These are phyloP conservation scores for Phialocephala subalpina DNA, from an alignment of 2,329 filamentous ascomycete genomes.

Conservation along the genomic window DNA sequence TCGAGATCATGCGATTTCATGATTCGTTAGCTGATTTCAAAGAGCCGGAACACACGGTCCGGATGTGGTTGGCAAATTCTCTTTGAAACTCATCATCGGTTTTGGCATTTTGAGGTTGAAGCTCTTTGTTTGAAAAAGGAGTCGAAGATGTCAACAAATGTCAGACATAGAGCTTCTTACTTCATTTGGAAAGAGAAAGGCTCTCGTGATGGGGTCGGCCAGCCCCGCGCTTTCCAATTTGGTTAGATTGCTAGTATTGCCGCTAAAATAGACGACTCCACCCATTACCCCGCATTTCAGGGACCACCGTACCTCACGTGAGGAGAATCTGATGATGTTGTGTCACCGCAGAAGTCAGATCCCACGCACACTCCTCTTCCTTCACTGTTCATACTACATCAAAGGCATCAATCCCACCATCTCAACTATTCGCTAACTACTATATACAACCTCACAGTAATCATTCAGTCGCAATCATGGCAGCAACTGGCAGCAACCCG, in stretches of 20 bases:
- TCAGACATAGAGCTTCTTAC: not conserved
- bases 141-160: not conserved
- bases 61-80: not conserved
- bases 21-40: not conserved
- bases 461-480: constrained; percentile 41
- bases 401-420: constrained; percentile 20
- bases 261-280: constrained; percentile 17
- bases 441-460: constrained; percentile 11
- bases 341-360: constrained; percentile 14
- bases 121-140: not conserved
- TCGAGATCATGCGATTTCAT: not conserved
- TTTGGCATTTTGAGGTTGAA: not conserved
- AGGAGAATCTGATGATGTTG: constrained; percentile 20
- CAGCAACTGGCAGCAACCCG: constrained; percentile 40
- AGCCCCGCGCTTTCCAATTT: not conserved
- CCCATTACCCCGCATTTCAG: constrained; percentile 27
- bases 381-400: constrained; percentile 10
- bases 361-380: constrained; percentile 14
- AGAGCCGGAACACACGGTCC: not conserved
- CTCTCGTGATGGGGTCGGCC: not conserved
- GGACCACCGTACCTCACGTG: constrained; percentile 25
- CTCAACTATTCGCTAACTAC: constrained; percentile 6
- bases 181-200: not conserved
- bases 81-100: not conserved
- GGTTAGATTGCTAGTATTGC: not conserved